Percentiles rank a stretch among this genome's conserved stretches.
These are phyloP conservation scores for Mortierella alpina DNA, from an alignment of 192 early-diverging fungal species.

Conservation along the genomic window DNA sequence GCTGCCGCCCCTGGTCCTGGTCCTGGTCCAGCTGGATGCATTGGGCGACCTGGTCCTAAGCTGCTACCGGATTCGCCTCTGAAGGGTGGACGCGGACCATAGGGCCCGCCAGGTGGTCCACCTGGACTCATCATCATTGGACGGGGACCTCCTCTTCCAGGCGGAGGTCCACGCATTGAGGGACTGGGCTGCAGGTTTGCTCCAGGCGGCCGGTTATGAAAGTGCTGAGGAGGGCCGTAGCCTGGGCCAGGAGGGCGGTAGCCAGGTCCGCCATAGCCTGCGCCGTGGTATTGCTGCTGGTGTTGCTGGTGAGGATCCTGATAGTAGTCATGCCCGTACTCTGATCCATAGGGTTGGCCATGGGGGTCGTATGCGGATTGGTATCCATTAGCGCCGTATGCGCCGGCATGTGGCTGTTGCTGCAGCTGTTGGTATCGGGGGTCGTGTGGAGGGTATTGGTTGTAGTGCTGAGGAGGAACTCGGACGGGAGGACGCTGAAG, in stretches of 20 bases:
- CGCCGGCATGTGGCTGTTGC: constrained; percentile 7
- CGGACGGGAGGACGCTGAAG: constrained; percentile 12
- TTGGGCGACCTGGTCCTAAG: not conserved
- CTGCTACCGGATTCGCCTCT: not conserved
- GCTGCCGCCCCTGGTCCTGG: constrained; percentile 9
- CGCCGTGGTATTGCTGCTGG: constrained; percentile 34
- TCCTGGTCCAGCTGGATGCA: not conserved
- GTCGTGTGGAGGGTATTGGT: constrained; percentile 26
- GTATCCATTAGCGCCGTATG: constrained; percentile 17
- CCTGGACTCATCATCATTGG: constrained; percentile 17
- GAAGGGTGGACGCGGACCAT: constrained; percentile 7
- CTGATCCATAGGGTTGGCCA: constrained; percentile 29
- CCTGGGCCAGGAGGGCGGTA: constrained; percentile 5
- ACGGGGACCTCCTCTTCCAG: constrained; percentile 36
- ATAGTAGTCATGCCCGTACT: constrained; percentile 41
- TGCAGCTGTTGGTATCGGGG: constrained; percentile 18
- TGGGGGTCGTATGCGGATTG: constrained; percentile 43
- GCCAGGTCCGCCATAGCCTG: constrained; percentile 17
- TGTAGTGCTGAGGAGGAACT: constrained; percentile 19
- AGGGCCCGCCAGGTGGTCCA: constrained; percentile 10
- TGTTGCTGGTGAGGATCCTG: constrained; percentile 11
- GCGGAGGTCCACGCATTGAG: constrained; percentile 31
- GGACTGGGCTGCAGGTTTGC: constrained; percentile 32
- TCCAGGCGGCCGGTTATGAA: constrained; percentile 14
- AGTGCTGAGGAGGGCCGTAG: constrained; percentile 8